Evolutionary conservation across 139 green algal species (phyloP), one percentile per base, ranked within the genome.

Genomic region (Desmodesmus armatus): DNA sequence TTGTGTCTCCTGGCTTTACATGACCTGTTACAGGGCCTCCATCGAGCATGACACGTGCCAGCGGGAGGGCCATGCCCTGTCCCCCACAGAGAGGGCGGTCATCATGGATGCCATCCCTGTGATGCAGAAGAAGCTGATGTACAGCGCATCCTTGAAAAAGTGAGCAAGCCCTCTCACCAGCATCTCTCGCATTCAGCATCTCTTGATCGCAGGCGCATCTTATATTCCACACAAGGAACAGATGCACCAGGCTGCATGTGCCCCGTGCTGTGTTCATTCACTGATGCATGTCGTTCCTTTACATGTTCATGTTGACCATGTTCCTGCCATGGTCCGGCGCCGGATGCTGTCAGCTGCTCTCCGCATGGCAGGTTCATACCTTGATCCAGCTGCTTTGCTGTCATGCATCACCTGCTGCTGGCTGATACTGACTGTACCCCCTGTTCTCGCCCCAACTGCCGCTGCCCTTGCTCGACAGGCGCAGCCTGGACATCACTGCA

Each of bases 141-240:
- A 82, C 75, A 71, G 53, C 75, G 71, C 51, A 33, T 82, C 75
- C 2, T 53, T 82, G 23, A 41, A 21, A 31, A 82, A 82, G 75
- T 82, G 27, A 82, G 75, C 39, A 27, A 40, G 71, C 29, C 11
- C 13, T 27, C n/a, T 63, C 35, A 75, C 35, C 67, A 75, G 67
- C 67, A 71, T n/a, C 62, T 41, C 29, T 29, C 39, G 29, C 62
- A 71, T 2, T 1, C 17, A n/a, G 55, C 55, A 27, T 21, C 7
- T 13, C 47, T 13, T 55, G 9, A 13, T 13, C 13, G 47, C 47
- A 55, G 47, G 9, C 13, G 47, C 13, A 21, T 55, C 9, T 55
- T 13, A 19, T 19, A 65, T 9, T 65, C 5, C 55, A 65, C 21
- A 31, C 55, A n/a, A 65, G 55, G 6, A 65, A 9, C n/a, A 19